Conservation (phyloP, 495 filamentous ascomycete species). For the Daldinia bambusicola region DNA sequence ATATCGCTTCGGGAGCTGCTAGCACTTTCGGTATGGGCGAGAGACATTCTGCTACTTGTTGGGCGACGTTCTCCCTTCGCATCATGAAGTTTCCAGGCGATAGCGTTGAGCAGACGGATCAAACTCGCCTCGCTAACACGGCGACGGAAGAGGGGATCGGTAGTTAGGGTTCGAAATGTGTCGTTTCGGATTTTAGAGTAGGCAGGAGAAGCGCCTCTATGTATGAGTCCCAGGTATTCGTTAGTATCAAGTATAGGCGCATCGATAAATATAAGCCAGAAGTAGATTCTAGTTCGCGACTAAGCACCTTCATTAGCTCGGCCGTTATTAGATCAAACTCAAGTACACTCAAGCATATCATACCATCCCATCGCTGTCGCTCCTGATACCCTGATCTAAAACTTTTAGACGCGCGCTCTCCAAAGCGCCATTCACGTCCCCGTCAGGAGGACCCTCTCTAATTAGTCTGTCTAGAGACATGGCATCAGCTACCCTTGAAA, state of each 20-base stretch:
- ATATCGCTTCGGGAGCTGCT: conserved; percentile 48
- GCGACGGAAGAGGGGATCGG: conserved; percentile 93
- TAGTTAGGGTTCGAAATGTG: conserved; percentile 94
- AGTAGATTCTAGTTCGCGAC: conserved; percentile 94
- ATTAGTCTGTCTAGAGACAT: conserved; percentile 73
- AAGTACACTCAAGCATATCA: conserved; percentile 22
- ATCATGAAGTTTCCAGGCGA: conserved; percentile 93
- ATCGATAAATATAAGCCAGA: conserved; percentile 93
- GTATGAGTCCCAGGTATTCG: conserved; percentile 87
- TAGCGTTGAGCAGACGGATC: conserved; percentile 94
- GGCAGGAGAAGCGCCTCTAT: conserved; percentile 90
- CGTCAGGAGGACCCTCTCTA: conserved; percentile 76
- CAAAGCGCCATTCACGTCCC: conserved; percentile 72
- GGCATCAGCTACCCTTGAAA: conserved; percentile 65
- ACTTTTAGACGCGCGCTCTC: conserved; percentile 80
- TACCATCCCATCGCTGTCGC: conserved; percentile 92
- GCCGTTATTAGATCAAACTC: not conserved
- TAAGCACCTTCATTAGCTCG: conserved; percentile 49
- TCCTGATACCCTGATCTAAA: conserved; percentile 79
- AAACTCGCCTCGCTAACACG: conserved; percentile 94
- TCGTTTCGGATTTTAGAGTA: conserved; percentile 98
- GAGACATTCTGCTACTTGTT: conserved; percentile 50
- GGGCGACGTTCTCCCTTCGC: conserved; percentile 62
- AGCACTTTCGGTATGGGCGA: conserved; percentile 48
- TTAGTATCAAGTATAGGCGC: conserved; percentile 84